Percentiles rank a stretch among this genome's conserved stretches.
phyloP scores from a whole-genome alignment of 2,329 filamentous ascomycete genomes.

The Trichoderma gracile region DNA sequence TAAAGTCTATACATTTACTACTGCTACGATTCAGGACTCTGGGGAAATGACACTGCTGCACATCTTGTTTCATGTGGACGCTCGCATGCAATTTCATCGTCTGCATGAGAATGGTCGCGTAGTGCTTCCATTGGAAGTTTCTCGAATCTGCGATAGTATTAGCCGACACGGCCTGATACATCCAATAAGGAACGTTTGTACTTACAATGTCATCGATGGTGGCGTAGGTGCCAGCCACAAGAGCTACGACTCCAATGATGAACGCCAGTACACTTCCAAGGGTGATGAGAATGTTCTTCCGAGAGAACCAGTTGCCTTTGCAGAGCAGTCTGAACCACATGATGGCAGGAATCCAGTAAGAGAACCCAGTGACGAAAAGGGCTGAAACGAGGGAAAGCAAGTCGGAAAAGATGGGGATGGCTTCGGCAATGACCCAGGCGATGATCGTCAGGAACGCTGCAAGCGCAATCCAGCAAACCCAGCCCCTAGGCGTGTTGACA shows the following conservation, averaged over 20 bases:
- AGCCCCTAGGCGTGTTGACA: slow-evolving; percentile 44
- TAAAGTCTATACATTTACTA: no score
- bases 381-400: slow-evolving; percentile 55
- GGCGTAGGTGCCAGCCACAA: slow-evolving; percentile 36
- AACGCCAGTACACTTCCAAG: slow-evolving; percentile 34
- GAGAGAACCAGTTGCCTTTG: slow-evolving; percentile 31
- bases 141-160: slow-evolving; percentile 28
- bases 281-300: slow-evolving; percentile 33
- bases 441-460: slow-evolving; percentile 58
- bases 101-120: slow-evolving; percentile 30
- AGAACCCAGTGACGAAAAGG: slow-evolving; percentile 45
- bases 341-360: slow-evolving; percentile 30
- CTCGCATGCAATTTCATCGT: neutral
- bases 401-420: slow-evolving; percentile 69
- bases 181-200: neutral
- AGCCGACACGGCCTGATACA: neutral
- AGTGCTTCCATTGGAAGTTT: slow-evolving; percentile 28
- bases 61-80: neutral
- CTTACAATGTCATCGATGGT: slow-evolving; percentile 37
- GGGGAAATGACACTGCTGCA: neutral
- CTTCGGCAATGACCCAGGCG: slow-evolving; percentile 68
- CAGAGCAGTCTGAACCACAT: slow-evolving; percentile 32
- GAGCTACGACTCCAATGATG: slow-evolving; percentile 34
- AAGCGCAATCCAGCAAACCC: slow-evolving; percentile 57
- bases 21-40: neutral